Percentiles rank a stretch among this genome's conserved stretches.
Conservation (phyloP, 352 stramenopile genomes). For the Pythium diclinum region DNA sequence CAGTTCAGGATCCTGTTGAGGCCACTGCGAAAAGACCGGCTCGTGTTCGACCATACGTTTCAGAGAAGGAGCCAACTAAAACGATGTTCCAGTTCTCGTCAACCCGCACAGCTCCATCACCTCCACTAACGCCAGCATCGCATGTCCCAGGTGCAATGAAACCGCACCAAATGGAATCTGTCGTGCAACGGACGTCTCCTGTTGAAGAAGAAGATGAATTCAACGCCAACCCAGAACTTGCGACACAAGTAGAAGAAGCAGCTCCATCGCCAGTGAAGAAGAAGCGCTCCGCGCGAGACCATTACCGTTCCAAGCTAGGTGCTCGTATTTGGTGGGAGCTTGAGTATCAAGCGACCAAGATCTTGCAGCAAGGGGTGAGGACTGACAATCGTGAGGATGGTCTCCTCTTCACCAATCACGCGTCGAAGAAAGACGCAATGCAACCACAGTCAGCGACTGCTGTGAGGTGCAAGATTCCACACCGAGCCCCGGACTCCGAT, state of each 20-base stretch:
- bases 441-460: background rate
- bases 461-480: background rate
- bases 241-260: background rate
- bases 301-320: constrained; percentile 49
- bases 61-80: background rate
- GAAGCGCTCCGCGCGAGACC: constrained; percentile 22
- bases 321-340: constrained; percentile 67
- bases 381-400: background rate
- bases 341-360: constrained; percentile 38
- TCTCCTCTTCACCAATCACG: background rate
- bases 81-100: constrained; percentile 14
- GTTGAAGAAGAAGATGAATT: background rate
- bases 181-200: background rate
- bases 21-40: background rate
- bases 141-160: background rate
- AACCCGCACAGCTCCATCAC: background rate
- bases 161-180: background rate
- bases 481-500: background rate
- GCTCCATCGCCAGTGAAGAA: constrained; percentile 1
- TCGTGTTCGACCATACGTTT: background rate
- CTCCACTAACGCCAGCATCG: too few species aligned
- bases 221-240: background rate
- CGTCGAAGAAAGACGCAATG: background rate
- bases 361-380: constrained; percentile 15
- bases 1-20: background rate